Percentiles rank a stretch among this genome's conserved stretches.
Evolutionary conservation across 495 filamentous ascomycete species (phyloP).

Genomic region (Hypoxylon fragiforme): DNA sequence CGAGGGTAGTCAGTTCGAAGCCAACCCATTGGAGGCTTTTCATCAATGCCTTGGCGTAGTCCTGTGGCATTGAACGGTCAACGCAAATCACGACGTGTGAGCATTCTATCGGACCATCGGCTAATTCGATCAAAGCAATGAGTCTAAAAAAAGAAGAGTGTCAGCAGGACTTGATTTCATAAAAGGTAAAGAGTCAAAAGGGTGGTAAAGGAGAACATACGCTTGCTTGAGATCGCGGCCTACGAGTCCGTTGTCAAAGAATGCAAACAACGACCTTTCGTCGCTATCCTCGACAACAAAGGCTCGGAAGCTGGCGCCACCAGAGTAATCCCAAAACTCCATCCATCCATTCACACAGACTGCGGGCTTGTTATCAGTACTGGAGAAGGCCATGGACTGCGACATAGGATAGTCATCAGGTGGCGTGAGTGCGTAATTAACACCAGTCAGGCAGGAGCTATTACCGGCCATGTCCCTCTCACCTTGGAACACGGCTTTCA

Average conservation of each 20-base stretch:
- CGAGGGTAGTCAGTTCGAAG: constrained; percentile 78
- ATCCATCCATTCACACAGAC: constrained; percentile 56
- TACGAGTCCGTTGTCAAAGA: constrained; percentile 72
- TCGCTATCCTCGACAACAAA: constrained; percentile 69
- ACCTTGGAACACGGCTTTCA: constrained; percentile 92
- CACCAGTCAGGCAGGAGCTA: constrained; percentile 79
- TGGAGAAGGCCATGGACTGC: constrained; percentile 16
- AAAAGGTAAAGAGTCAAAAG: constrained; percentile 5
- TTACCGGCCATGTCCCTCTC: constrained; percentile 74
- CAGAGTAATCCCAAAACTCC: constrained; percentile 88
- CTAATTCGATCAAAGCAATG: constrained; percentile 89
- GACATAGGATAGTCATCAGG: constrained; percentile 44
- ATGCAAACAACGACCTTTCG: constrained; percentile 80
- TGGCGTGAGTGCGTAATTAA: constrained; percentile 47
- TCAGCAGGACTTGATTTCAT: constrained; percentile 16
- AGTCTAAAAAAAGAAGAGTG: constrained; percentile 60
- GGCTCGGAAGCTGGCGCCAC: constrained; percentile 79
- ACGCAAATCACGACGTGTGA: constrained; percentile 79
- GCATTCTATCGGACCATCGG: constrained; percentile 70
- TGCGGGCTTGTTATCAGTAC: constrained; percentile 6
- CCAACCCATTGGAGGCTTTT: constrained; percentile 91
- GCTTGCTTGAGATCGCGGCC: constrained; percentile 82
- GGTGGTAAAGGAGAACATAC: constrained; percentile 61
- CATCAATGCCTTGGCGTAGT: constrained; percentile 65
- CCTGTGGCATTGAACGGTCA: constrained; percentile 63